phyloP scores from a whole-genome alignment of 225 moss, liverwort and hornwort species.

The Lunularia cruciata region DNA sequence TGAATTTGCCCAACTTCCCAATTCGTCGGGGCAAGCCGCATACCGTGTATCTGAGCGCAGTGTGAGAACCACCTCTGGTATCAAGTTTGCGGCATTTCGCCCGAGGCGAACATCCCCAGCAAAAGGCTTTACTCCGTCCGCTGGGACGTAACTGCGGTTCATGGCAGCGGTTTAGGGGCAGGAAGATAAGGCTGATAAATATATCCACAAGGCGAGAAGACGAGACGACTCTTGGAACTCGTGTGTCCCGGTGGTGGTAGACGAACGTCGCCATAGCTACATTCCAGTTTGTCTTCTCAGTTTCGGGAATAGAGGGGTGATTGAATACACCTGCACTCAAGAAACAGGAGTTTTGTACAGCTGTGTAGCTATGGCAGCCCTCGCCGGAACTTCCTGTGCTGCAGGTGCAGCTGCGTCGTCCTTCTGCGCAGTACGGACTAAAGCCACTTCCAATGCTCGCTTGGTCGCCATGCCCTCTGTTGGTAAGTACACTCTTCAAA shows the following conservation, averaged over 20 bases:
- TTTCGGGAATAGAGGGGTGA: background rate
- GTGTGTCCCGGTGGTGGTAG: too few relatives aligned
- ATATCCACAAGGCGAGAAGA: constrained; percentile 4
- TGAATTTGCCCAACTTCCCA: too few relatives aligned
- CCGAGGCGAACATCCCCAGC: too few relatives aligned
- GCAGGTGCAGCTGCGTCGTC: background rate
- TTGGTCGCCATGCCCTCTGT: constrained; percentile 10
- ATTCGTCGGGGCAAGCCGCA: too few relatives aligned
- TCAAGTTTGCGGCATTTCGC: too few relatives aligned
- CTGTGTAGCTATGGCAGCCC: constrained; percentile 10
- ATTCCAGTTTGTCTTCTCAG: background rate
- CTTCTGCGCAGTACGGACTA: background rate
- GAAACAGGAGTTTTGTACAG: background rate
- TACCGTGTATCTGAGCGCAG: too few relatives aligned
- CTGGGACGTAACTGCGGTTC: too few relatives aligned
- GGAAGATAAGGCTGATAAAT: constrained; percentile 11
- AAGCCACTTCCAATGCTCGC: constrained; percentile 11
- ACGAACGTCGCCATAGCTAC: background rate
- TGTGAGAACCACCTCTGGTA: too few relatives aligned
- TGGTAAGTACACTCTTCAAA: constrained; percentile 1
- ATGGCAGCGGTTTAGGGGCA: too few relatives aligned
- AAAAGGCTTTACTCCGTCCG: too few relatives aligned
- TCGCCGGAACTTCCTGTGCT: background rate
- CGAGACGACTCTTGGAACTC: background rate
- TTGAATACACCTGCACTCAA: background rate